Evolutionary conservation across 345 rosid genomes (phyloP), one percentile per base, ranked within the genome.

Genomic region (Pugionium cornutum): DNA sequence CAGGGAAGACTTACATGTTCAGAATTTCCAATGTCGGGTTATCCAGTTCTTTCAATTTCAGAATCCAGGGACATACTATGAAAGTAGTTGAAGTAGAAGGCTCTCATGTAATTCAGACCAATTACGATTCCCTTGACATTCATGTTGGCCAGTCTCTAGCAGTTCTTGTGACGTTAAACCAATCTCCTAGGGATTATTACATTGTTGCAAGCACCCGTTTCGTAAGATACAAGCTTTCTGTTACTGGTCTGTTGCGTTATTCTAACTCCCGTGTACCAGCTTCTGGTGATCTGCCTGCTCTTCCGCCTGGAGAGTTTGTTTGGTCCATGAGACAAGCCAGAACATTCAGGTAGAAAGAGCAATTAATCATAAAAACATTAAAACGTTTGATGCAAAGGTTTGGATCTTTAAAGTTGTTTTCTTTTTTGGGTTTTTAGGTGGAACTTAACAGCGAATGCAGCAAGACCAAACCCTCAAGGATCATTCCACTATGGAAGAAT

Each of bases 391-490:
- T 49, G 4, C 6, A 0, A 52, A 27, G 0, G 28, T 11, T 53
- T 53, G 1, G 35, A 41, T 54, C 37, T 1, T 10, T 31, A 28
- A 62, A 34, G 41, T 31, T 62, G 42, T 42, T 70, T 40, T 9
- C 1, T 9, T 45, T 42, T 32, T 58, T 28, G 36, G 28, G 32
- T 1, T 34, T 52, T 53, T 34, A 73, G 77, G 5, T 67, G 95
- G 95, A 92, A 92, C 73, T 80, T 92, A 75, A 92, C 96, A 3
- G 87, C 96, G 46, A 92, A 79, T 75, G 96, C 96, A 57, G 96
- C 98, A 25, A 87, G 98, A 69, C 95, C 95, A n/a, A 92, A 92
- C 67, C 98, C 98, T 60, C 96, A 92, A 72, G 98, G 98, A 6
- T 92, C 98, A 0, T 92, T 29, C 76, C 98, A 92, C 54, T 92